Conservation (phyloP, 192 early-diverging fungal genomes). For the Backusella psychrophila region DNA sequence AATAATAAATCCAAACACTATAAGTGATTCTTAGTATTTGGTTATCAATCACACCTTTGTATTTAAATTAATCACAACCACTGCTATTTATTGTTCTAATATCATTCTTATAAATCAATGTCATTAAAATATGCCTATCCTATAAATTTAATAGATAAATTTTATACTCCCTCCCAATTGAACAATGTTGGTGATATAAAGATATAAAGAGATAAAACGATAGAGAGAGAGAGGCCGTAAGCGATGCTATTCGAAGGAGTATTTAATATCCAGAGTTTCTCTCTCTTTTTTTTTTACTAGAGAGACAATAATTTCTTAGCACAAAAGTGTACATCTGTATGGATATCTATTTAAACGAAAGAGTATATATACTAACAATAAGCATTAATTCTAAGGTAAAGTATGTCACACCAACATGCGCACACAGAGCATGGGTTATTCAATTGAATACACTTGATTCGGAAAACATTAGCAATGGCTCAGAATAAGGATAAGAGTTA, state of each 20-base stretch:
- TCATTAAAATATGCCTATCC: not conserved
- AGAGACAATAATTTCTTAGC: not conserved
- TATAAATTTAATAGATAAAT: not conserved
- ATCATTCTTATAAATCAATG: not conserved
- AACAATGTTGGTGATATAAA: not conserved
- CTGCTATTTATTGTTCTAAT: not conserved
- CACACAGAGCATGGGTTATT: no score
- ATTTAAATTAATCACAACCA: not conserved
- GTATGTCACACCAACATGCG: no score
- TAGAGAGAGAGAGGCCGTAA: not conserved
- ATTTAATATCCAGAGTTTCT: not conserved
- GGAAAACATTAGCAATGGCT: no score
- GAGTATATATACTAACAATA: not conserved
- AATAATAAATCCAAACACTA: not conserved
- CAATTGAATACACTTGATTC: no score
- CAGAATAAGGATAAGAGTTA: no score
- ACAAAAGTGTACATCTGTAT: not conserved
- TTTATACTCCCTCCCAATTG: not conserved
- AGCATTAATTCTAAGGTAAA: not conserved
- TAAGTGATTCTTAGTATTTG: not conserved
- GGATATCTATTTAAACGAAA: not conserved
- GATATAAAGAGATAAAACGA: not conserved
- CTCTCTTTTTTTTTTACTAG: not conserved
- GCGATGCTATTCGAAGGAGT: not conserved
- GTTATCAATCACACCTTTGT: not conserved